Evolutionary conservation across 2,329 filamentous ascomycete genomes (phyloP), one percentile per base, ranked within the genome.

Genomic region (Lasiodiplodia hormozganensis): DNA sequence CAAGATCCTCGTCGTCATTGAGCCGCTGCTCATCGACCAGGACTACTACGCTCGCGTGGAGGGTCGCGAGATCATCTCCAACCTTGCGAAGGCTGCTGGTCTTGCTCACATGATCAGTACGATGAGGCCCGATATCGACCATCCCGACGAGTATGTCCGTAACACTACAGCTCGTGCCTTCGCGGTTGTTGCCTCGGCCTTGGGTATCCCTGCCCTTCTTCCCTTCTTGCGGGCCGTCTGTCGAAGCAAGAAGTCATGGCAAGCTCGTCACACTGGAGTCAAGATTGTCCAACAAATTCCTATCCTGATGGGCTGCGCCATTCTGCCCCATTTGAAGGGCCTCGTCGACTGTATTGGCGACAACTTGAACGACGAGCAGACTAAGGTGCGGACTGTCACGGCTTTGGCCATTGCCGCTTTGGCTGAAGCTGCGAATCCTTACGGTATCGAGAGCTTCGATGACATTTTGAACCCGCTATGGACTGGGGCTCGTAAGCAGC

Each of bases 251-350:
- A 99, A 99, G 82, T 98, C 96, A 68, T 99, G 96, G 96, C 94
- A 98, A 79, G 96, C 96, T 65, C 88, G 96, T 70, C 96, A 99
- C 79, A 99, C 96, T 2, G 96, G 96, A 83, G 96, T 99, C 72
- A 99, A 99, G 85, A 99, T 99, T 77, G 92, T 99, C 18, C 96
- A 99, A 79, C 96, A 99, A 78, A 98, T 99, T 75, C 95, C 96
- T 25, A 99, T 99, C 73, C 84, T 99, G 5, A 99, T 99, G 96
- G 96, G 96, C 34, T 99, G 96, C 78, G 96, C 96, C 54, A 93
- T 99, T 64, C 84, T 99, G 31, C 96, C 96, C 40, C 95, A 99
- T 80, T 85, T 99, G 65, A 98, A 97, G 80, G 95, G 95, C 4
- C 85, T 99, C 12, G 96, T 99, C 8, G 96, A 98, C 74, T 98